Evolutionary conservation across 2,329 filamentous ascomycete genomes (phyloP).

Genomic region (Cadophora gregata): DNA sequence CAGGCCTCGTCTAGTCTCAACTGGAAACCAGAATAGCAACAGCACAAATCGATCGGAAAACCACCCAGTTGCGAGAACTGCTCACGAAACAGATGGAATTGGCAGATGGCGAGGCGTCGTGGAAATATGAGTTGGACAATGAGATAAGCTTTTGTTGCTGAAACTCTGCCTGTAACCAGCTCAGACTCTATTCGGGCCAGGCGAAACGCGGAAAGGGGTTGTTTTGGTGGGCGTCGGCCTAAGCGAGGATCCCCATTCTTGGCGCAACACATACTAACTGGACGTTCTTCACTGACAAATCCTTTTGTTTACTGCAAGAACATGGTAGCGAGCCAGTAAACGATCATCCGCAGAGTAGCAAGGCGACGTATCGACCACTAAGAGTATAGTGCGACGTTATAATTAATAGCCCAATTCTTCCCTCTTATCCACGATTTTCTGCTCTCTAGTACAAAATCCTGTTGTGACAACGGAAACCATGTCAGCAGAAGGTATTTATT

Average conservation of each 20-base stretch:
- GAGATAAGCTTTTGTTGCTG: constrained; percentile 7
- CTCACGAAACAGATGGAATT: constrained; percentile 7
- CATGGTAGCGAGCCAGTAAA: neutral
- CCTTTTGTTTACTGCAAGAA: neutral
- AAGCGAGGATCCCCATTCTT: constrained; percentile 8
- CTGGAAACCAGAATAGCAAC: neutral
- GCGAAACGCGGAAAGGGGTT: constrained; percentile 11
- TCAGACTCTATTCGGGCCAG: neutral
- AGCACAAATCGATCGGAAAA: neutral
- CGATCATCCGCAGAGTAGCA: neutral
- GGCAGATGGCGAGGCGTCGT: neutral
- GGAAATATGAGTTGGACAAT: neutral
- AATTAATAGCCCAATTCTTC: too few species aligned
- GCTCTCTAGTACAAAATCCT: too few species aligned
- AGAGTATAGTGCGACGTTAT: too few species aligned
- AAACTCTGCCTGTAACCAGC: constrained; percentile 19
- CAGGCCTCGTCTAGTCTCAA: neutral
- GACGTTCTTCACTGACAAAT: neutral
- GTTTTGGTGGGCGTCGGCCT: neutral
- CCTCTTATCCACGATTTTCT: too few species aligned
- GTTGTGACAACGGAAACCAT: too few species aligned
- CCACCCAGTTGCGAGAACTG: neutral
- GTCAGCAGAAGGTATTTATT: too few species aligned
- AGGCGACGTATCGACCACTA: neutral
- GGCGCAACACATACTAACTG: neutral